These are phyloP conservation scores for Casuarina equisetifolia DNA, from an alignment of 306 rosid genomes.

Conservation along the genomic window DNA sequence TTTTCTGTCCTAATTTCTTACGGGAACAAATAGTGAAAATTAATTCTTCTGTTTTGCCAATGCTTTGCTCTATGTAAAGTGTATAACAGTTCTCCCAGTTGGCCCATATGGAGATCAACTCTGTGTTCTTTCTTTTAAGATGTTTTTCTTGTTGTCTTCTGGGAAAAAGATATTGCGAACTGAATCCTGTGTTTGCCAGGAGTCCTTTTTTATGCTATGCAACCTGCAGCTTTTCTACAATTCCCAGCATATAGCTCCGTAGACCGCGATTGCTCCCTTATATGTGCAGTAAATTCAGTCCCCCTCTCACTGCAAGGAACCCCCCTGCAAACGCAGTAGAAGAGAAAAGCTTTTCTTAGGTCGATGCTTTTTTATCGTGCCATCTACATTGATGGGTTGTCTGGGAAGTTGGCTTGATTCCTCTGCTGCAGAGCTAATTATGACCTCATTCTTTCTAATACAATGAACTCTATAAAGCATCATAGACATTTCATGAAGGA, in stretches of 20 bases:
- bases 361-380: neutral
- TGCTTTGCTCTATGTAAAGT: slow-evolving; percentile 10
- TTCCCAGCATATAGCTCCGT: too few species aligned
- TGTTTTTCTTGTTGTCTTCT: too few species aligned
- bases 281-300: too few species aligned
- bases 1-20: neutral
- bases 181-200: neutral
- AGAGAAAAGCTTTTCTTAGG: neutral
- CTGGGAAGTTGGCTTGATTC: neutral
- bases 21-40: slow-evolving; percentile 1
- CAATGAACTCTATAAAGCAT: neutral
- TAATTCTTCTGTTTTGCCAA: neutral
- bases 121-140: too few species aligned
- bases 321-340: too few species aligned
- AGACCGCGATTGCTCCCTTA: too few species aligned
- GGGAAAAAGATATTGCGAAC: too few species aligned
- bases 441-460: neutral
- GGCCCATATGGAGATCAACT: neutral
- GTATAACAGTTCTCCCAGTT: too few species aligned
- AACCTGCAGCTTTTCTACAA: neutral
- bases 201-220: neutral
- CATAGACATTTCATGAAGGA: neutral
- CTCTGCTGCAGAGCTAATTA: neutral
- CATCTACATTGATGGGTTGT: neutral
- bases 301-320: too few species aligned